These are phyloP conservation scores for Kodamaea anthophila DNA, from an alignment of 1,139 yeast species.

Conservation along the genomic window DNA sequence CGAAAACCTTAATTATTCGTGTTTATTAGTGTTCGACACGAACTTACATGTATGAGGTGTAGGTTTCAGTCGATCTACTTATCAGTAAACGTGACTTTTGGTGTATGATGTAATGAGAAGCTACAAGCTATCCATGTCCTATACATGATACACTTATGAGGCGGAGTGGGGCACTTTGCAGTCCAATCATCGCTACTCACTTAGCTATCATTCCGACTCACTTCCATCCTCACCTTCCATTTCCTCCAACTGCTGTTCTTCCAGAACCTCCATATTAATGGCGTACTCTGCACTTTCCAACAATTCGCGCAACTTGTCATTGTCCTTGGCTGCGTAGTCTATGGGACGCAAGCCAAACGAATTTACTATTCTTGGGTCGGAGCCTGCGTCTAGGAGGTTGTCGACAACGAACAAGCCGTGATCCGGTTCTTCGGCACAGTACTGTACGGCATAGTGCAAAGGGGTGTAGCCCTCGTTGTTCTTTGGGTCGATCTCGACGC, in stretches of 20 bases:
- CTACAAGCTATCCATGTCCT: too few relatives aligned
- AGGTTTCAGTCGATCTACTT: too few relatives aligned
- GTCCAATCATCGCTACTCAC: too few relatives aligned
- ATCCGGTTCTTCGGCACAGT: constrained; percentile 72
- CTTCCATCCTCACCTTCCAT: constrained; percentile 21
- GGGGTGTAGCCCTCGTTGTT: constrained; percentile 86
- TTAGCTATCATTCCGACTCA: constrained; percentile 23
- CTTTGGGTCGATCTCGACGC: constrained; percentile 81
- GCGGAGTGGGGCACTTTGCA: too few relatives aligned
- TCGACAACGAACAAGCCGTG: constrained; percentile 78
- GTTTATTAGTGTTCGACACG: too few relatives aligned
- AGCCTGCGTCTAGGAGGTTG: constrained; percentile 85
- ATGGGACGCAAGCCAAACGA: constrained; percentile 60
- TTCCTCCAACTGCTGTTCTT: constrained; percentile 21
- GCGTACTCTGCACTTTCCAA: constrained; percentile 85
- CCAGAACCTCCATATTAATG: constrained; percentile 32
- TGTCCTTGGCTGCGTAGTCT: constrained; percentile 54
- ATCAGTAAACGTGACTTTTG: too few relatives aligned
- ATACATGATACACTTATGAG: too few relatives aligned
- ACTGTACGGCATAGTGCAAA: constrained; percentile 76
- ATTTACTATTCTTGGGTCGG: constrained; percentile 59
- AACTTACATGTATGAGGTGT: too few relatives aligned
- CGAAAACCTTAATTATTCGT: too few relatives aligned
- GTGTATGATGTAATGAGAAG: too few relatives aligned
- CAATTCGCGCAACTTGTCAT: constrained; percentile 48